Conservation (phyloP, 2,329 filamentous ascomycete species). For the Dactylellina drechsleri region DNA sequence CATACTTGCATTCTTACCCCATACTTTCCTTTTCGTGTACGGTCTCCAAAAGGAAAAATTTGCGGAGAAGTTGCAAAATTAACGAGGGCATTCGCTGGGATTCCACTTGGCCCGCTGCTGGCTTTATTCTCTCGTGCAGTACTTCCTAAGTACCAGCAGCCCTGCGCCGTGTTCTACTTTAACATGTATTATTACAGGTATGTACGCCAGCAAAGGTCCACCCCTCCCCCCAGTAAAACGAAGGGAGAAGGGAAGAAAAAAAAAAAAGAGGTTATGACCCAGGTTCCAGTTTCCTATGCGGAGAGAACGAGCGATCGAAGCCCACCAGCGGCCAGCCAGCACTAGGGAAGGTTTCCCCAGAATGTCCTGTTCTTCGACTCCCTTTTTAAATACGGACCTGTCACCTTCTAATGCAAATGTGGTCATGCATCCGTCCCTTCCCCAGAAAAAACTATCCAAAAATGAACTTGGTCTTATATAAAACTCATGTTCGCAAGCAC, state of each 20-base stretch:
- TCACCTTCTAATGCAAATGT: conserved; percentile 36
- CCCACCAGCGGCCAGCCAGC: too few relatives aligned
- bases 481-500: conserved; percentile 27
- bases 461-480: conserved; percentile 47
- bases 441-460: conserved; percentile 49
- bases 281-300: conserved; percentile 49
- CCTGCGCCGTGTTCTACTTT: too few relatives aligned
- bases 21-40: conserved; percentile 50
- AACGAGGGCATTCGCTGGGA: conserved; percentile 40
- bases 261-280: conserved; percentile 10
- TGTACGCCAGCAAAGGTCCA: conserved; percentile 8
- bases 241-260: too few relatives aligned
- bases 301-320: conserved; percentile 26
- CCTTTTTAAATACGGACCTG: conserved; percentile 54
- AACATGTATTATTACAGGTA: too few relatives aligned
- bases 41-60: conserved; percentile 51
- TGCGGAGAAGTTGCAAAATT: conserved; percentile 52
- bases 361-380: conserved; percentile 50
- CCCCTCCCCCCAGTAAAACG: neutral
- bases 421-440: conserved; percentile 49
- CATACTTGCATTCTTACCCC: conserved; percentile 51
- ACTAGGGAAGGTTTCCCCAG: conserved; percentile 39
- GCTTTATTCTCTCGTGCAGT: neutral
- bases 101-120: conserved; percentile 21
- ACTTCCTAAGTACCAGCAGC: neutral